These are phyloP conservation scores for Thalassiosira ordinaria DNA, from an alignment of 352 stramenopile genomes.

Conservation along the genomic window DNA sequence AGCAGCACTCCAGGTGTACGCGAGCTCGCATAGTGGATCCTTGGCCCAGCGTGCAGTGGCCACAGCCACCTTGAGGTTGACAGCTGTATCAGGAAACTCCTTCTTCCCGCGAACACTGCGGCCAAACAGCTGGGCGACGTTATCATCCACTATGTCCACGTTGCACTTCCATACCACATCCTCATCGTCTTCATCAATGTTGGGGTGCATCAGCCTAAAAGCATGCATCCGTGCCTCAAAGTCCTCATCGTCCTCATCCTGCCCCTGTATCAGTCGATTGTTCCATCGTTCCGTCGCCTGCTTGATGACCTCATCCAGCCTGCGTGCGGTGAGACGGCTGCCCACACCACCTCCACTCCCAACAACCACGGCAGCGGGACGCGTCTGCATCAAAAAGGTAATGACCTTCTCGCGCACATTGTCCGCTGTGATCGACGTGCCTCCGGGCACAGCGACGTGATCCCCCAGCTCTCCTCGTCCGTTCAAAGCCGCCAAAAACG, in stretches of 20 bases:
- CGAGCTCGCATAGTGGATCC: conserved; percentile 84
- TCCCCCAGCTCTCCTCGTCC: conserved; percentile 75
- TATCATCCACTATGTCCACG: conserved; percentile 85
- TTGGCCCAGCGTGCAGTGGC: conserved; percentile 85
- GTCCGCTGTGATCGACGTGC: conserved; percentile 65
- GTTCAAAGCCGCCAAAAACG: conserved; percentile 77
- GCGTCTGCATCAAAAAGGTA: conserved; percentile 75
- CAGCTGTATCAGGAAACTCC: conserved; percentile 83
- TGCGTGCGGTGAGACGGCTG: conserved; percentile 64
- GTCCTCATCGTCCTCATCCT: conserved; percentile 87
- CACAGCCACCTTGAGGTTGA: conserved; percentile 81
- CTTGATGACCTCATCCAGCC: conserved; percentile 73
- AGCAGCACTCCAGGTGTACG: conserved; percentile 84
- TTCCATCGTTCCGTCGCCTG: conserved; percentile 82
- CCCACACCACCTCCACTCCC: conserved; percentile 72
- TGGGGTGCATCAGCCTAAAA: conserved; percentile 66
- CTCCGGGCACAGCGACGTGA: conserved; percentile 79
- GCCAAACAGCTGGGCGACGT: conserved; percentile 82
- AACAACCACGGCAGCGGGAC: conserved; percentile 81
- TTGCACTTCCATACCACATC: conserved; percentile 82
- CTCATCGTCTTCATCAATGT: conserved; percentile 74
- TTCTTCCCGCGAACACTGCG: conserved; percentile 80
- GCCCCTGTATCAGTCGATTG: conserved; percentile 78
- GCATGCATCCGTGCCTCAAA: conserved; percentile 66
- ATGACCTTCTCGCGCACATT: conserved; percentile 79